Conservation (phyloP, 208 protist genomes). For the Balamuthia mandrillaris region DNA sequence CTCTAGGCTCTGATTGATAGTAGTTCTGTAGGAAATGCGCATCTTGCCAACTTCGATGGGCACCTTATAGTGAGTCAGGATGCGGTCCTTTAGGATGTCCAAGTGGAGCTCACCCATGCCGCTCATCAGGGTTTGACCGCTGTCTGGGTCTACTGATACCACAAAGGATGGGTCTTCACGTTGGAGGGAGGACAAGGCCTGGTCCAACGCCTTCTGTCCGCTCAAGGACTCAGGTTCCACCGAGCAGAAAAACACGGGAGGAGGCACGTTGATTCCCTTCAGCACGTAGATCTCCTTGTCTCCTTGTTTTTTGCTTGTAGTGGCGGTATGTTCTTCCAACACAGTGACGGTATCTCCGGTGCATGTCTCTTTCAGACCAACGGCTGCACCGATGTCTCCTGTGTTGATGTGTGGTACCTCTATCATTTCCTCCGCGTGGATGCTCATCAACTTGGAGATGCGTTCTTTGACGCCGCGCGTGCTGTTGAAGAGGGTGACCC, state of each 20-base stretch:
- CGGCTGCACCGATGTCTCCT: slow-evolving; percentile 39
- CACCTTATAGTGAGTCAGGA: background rate
- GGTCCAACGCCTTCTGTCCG: slow-evolving; percentile 24
- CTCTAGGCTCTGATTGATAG: background rate
- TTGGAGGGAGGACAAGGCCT: slow-evolving; percentile 24
- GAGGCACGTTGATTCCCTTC: slow-evolving; percentile 28
- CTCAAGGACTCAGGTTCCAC: slow-evolving; percentile 36
- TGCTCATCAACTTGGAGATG: slow-evolving; percentile 68
- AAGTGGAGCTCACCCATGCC: slow-evolving; percentile 61
- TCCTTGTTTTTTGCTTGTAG: background rate
- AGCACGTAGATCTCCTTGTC: no score
- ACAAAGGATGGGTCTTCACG: slow-evolving; percentile 51
- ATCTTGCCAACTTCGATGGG: slow-evolving; percentile 37
- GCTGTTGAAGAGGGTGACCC: slow-evolving; percentile 74
- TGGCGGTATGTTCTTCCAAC: slow-evolving; percentile 53
- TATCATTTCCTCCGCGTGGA: slow-evolving; percentile 87
- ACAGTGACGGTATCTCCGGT: slow-evolving; percentile 54
- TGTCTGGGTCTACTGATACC: slow-evolving; percentile 2
- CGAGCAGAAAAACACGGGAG: slow-evolving; percentile 55
- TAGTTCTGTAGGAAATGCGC: slow-evolving; percentile 42
- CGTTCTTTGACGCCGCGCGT: slow-evolving; percentile 58
- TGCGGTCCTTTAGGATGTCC: slow-evolving; percentile 44
- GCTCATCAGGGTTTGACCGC: slow-evolving; percentile 3
- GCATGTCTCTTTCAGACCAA: slow-evolving; percentile 33
- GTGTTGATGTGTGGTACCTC: slow-evolving; percentile 71